Percentiles rank a stretch among this genome's conserved stretches.
Evolutionary conservation across 2,329 filamentous ascomycete genomes (phyloP).

Genomic region (Seiridium unicorne): DNA sequence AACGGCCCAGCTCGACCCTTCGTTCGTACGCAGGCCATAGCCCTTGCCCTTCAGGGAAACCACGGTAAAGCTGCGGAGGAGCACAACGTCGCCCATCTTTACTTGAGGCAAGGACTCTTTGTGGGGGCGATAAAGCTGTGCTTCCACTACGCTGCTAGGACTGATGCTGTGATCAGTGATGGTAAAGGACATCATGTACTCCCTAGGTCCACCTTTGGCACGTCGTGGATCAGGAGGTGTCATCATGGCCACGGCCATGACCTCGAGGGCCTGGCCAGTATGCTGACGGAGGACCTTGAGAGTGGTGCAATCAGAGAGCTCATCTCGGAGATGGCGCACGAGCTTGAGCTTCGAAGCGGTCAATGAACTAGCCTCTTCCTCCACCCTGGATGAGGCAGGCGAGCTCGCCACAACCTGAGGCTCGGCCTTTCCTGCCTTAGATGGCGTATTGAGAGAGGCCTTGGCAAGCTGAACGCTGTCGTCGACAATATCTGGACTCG

Average conservation of each 20-base stretch:
- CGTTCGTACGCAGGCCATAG: conserved; percentile 54
- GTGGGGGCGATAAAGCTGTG: conserved; percentile 58
- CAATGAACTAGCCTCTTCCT: conserved; percentile 26
- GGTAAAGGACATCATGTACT: conserved; percentile 59
- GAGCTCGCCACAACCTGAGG: conserved; percentile 8
- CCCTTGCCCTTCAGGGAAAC: conserved; percentile 52
- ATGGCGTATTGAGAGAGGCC: conserved; percentile 19
- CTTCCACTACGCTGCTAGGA: conserved; percentile 48
- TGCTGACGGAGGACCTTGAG: conserved; percentile 52
- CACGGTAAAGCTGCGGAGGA: conserved; percentile 56
- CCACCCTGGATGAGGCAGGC: conserved; percentile 11
- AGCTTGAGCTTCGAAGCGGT: conserved; percentile 44
- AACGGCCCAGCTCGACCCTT: conserved; percentile 60
- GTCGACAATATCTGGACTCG: conserved; percentile 6
- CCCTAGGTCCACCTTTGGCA: conserved; percentile 55
- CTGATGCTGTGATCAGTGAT: conserved; percentile 56
- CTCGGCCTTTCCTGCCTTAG: conserved; percentile 13
- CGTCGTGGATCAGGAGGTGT: conserved; percentile 49
- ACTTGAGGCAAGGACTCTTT: conserved; percentile 55
- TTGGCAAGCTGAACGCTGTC: conserved; percentile 18
- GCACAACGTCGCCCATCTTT: conserved; percentile 54
- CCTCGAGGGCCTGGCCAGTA: conserved; percentile 47
- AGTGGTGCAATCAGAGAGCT: conserved; percentile 50
- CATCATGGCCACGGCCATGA: conserved; percentile 54
- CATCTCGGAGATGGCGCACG: conserved; percentile 42